Conservation (phyloP, 108 stramenopile species). For the Cyclostephanos invisitatus region DNA sequence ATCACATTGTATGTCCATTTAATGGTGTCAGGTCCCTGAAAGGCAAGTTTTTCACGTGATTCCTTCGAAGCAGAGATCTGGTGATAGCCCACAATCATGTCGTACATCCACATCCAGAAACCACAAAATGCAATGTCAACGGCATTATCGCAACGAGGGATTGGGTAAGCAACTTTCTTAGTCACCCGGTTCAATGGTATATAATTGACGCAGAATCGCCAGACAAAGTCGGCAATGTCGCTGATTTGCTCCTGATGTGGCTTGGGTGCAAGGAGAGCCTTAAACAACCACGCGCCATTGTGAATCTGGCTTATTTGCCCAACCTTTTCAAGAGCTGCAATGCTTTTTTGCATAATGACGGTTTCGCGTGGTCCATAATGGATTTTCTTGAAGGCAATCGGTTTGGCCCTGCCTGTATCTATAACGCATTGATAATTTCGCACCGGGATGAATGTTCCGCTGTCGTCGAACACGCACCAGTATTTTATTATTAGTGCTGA, state of each 20-base stretch:
- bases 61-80: background rate
- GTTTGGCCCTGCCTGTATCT: conserved; percentile 6
- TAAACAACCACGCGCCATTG: conserved; percentile 12
- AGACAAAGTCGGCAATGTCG: conserved; percentile 15
- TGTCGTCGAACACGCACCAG: conserved; percentile 9
- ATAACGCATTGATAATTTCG: conserved; percentile 10
- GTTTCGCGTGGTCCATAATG: conserved; percentile 14
- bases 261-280: background rate
- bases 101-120: background rate
- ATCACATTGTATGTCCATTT: too few species aligned
- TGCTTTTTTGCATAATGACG: conserved; percentile 10
- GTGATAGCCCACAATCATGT: background rate
- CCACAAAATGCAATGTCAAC: background rate
- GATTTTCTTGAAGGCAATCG: conserved; percentile 14
- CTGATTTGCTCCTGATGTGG: too few species aligned
- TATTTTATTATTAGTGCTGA: conserved; percentile 9
- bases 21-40: too few species aligned
- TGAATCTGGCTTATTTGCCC: conserved; percentile 6
- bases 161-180: background rate
- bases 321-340: conserved; percentile 4
- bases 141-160: conserved; percentile 5
- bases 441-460: background rate
- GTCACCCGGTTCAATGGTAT: background rate
- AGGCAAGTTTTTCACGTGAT: background rate
- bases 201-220: conserved; percentile 9